Evolutionary conservation across 2,329 filamentous ascomycete genomes (phyloP).

Genomic region (Colletotrichum sp.): DNA sequence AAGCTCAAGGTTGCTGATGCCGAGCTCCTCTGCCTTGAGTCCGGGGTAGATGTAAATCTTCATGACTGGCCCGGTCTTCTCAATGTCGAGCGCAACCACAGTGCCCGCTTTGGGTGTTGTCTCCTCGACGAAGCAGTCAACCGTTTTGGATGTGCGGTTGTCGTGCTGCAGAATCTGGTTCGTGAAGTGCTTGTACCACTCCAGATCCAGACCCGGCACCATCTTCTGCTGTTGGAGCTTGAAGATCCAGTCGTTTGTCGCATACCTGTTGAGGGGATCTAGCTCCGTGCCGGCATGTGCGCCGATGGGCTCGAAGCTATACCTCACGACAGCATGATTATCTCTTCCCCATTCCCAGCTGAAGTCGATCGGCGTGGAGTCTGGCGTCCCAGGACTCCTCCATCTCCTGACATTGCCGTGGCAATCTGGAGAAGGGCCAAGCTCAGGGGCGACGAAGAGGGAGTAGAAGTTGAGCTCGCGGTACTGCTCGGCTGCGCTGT

Average conservation of each 20-base stretch:
- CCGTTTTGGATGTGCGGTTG: conserved; percentile 1
- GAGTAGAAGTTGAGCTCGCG: conserved; percentile 19
- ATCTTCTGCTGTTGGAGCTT: conserved; percentile 5
- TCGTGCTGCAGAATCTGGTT: conserved; percentile 1
- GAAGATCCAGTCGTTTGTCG: conserved; percentile 16
- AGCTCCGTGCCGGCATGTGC: conserved; percentile 8
- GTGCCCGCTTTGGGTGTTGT: conserved; percentile 14
- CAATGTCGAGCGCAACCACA: conserved; percentile 15
- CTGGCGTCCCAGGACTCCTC: conserved; percentile 13
- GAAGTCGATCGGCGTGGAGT: conserved; percentile 18
- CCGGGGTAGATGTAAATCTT: conserved; percentile 19
- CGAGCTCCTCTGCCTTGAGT: conserved; percentile 11
- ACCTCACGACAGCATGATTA: background rate
- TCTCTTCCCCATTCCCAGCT: conserved; percentile 16
- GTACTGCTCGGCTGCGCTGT: conserved; percentile 14
- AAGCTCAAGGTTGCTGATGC: conserved; percentile 14
- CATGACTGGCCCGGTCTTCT: conserved; percentile 17
- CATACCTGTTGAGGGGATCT: conserved; percentile 14
- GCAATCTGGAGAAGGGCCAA: conserved; percentile 13
- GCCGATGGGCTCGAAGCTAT: conserved; percentile 17
- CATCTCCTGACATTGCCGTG: conserved; percentile 12
- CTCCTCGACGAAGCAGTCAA: conserved; percentile 10
- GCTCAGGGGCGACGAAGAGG: conserved; percentile 17
- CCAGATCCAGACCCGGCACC: conserved; percentile 11
- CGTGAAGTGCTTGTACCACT: conserved; percentile 18